Evolutionary conservation across 2,329 filamentous ascomycete genomes (phyloP).

Genomic region (Fusarium virguliforme): DNA sequence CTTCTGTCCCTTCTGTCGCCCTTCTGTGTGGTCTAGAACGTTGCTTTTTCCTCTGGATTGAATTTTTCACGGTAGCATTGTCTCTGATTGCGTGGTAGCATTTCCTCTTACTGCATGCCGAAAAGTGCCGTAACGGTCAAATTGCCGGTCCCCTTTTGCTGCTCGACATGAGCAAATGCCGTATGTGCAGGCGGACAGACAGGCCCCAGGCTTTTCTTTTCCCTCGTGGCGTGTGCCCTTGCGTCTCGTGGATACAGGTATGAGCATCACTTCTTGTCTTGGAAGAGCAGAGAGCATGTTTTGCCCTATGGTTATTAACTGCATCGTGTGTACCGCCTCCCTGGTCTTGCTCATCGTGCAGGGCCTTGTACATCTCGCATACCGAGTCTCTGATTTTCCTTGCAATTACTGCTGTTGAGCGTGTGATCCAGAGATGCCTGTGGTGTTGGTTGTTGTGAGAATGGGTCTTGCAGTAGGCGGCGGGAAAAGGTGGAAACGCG

Average conservation of each 20-base stretch:
- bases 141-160: background rate
- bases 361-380: background rate
- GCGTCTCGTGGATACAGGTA: background rate
- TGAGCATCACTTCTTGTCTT: background rate
- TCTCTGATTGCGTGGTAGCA: constrained; percentile 14
- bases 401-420: background rate
- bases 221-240: constrained; percentile 3
- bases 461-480: constrained; percentile 5
- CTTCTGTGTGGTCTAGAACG: background rate
- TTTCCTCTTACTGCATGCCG: constrained; percentile 1
- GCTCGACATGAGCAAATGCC: constrained; percentile 3
- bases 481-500: constrained; percentile 12
- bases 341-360: background rate
- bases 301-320: background rate
- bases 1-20: background rate
- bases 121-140: constrained; percentile 13
- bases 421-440: background rate
- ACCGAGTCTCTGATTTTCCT: background rate
- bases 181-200: constrained; percentile 1
- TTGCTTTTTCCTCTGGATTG: constrained; percentile 1
- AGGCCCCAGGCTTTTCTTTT: background rate
- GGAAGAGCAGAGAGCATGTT: background rate
- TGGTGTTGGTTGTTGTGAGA: constrained; percentile 3
- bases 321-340: background rate
- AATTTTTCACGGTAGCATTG: constrained; percentile 3